These are phyloP conservation scores for Dactylellina cionopaga DNA, from an alignment of 2,329 filamentous ascomycete species.

Conservation along the genomic window DNA sequence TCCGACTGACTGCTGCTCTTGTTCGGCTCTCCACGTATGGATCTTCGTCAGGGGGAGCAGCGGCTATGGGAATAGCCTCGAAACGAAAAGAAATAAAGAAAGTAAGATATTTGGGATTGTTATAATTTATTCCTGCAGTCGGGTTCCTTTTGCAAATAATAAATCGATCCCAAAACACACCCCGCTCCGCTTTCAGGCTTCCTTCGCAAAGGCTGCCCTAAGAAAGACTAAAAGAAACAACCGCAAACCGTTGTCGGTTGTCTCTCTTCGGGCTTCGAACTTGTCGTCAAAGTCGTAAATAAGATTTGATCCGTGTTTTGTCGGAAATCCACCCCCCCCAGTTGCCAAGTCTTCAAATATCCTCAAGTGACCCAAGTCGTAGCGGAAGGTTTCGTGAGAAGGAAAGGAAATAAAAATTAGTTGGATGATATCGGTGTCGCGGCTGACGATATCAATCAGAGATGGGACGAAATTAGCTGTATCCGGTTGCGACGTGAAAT, in stretches of 20 bases:
- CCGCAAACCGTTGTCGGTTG: not conserved
- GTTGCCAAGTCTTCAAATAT: constrained; percentile 24
- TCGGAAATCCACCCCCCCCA: constrained; percentile 25
- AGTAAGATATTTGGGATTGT: no score
- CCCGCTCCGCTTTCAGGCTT: no score
- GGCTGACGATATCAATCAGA: not conserved
- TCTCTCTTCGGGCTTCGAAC: not conserved
- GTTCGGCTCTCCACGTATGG: no score
- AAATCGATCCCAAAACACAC: no score
- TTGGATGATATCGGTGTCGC: constrained; percentile 3
- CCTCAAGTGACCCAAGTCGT: constrained; percentile 20
- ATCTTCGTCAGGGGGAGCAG: no score
- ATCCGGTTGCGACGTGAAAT: constrained; percentile 11
- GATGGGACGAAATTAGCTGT: constrained; percentile 44
- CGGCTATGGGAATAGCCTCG: no score
- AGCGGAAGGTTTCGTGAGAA: constrained; percentile 27
- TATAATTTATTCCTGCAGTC: no score
- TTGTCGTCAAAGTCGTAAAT: constrained; percentile 25
- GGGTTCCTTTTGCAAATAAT: no score
- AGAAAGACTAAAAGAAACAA: not conserved
- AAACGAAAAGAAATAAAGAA: no score
- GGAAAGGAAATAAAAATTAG: no score
- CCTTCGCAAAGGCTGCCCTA: not conserved
- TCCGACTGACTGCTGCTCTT: no score
- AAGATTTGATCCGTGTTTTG: constrained; percentile 39